phyloP scores from a whole-genome alignment of 2,329 filamentous ascomycete species.

The Hymenoscyphus infarciens region DNA sequence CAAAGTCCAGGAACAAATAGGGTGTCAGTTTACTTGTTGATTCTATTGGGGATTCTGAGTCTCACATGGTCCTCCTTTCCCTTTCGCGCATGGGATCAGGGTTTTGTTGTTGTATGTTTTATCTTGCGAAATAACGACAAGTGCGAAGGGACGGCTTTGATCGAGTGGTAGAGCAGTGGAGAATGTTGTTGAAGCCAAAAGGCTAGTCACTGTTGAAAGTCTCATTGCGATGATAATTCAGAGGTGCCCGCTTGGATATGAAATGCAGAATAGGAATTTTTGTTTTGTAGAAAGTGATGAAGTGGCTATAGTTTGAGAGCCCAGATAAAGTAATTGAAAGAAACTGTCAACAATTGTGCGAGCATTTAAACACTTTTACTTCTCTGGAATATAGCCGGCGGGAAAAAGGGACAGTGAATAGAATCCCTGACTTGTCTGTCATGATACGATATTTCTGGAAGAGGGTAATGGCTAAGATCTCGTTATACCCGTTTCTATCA shows the following conservation, averaged over 20 bases:
- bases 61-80: not conserved
- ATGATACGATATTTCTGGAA: not conserved
- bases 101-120: not conserved
- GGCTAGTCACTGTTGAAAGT: not conserved
- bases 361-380: no score
- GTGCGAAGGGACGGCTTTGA: not conserved
- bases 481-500: not conserved
- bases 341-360: no score
- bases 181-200: not conserved
- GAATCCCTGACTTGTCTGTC: not conserved
- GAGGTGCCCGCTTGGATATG: not conserved
- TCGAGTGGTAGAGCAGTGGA: not conserved
- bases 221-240: not conserved
- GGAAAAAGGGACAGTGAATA: not conserved
- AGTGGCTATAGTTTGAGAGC: no score
- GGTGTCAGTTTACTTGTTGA: not conserved
- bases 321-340: no score
- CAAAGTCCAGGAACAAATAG: not conserved
- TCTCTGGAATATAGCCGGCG: no score
- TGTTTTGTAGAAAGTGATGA: not conserved
- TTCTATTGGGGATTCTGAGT: not conserved
- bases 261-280: not conserved
- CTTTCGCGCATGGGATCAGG: not conserved
- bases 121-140: not conserved
- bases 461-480: not conserved